Evolutionary conservation across 2,329 filamentous ascomycete genomes (phyloP).

Genomic region (Zopfia rhizophila): DNA sequence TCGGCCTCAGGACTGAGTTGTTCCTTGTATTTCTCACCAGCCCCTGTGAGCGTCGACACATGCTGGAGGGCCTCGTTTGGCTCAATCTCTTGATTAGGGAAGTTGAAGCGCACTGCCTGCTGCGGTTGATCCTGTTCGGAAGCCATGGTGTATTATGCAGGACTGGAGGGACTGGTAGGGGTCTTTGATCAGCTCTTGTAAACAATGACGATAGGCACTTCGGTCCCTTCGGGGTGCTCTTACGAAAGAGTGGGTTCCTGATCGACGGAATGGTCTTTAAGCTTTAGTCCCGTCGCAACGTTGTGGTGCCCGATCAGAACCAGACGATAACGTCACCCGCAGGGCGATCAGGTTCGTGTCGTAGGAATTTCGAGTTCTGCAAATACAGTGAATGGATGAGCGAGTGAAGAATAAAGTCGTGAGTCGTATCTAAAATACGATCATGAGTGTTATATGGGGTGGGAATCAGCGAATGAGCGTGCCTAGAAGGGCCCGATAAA

Average conservation of each 20-base stretch:
- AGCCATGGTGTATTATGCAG: slow-evolving; percentile 36
- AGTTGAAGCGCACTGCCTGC: slow-evolving; percentile 54
- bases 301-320: no score
- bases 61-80: slow-evolving; percentile 45
- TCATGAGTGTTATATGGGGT: not conserved
- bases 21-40: slow-evolving; percentile 33
- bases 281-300: no score
- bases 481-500: not conserved
- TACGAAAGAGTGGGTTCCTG: no score
- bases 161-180: slow-evolving; percentile 16
- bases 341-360: not conserved
- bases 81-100: slow-evolving; percentile 52
- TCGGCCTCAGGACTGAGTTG: slow-evolving; percentile 56
- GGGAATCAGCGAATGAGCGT: not conserved
- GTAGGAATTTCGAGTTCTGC: not conserved
- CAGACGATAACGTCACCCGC: not conserved
- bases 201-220: slow-evolving; percentile 4
- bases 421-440: not conserved
- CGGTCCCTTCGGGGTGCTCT: no score
- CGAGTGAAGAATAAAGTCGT: not conserved
- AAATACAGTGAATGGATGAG: no score
- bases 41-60: slow-evolving; percentile 40
- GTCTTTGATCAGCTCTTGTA: slow-evolving; percentile 5
- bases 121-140: slow-evolving; percentile 35
- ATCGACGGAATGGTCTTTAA: no score